Evolutionary conservation across 2,329 filamentous ascomycete genomes (phyloP), one percentile per base, ranked within the genome.

Genomic region (Neonectria sp.): DNA sequence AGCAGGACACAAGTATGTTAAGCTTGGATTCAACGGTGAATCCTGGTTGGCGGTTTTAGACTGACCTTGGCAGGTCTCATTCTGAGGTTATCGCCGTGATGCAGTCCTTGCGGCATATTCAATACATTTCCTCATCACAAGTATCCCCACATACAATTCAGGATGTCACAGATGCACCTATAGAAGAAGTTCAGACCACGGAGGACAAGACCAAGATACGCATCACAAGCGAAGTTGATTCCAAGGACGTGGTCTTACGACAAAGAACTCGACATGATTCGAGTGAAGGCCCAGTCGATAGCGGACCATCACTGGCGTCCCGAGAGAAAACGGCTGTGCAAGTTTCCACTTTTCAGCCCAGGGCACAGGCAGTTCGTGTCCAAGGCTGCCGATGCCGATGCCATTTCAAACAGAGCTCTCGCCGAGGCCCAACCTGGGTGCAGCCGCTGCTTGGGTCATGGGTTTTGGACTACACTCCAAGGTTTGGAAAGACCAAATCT

Each of bases 381-480:
- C 3, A 0, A n/a, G 3, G 9, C 0, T 70, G 70, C 3, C 25
- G 43, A 15, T 72, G 70, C 9, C 45, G n/a, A 25, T 71, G 70
- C 4, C 70, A 69, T 7, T 43, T 6, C 9, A 58, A 2, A 1
- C 12, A 4, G 5, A 11, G 2, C 9, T 8, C 53, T 0, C n/a
- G 21, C 0, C 21, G 40, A 15, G 21, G 46, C 9, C 29, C 56
- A 4, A 13, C n/a, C 3, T 69, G 68, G 68, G 7, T 35, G 11
- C 7, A 1, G 1, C 27, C 43, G 2, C 4, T 72, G 0, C 0
- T 72, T 0, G 63, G 21, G 7, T 71, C 70, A 4, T 73, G 61
- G 60, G 2, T 62, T 0, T 4, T 57, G 0, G 13, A 27, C 17
- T 51, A 31, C 17, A 2, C 1, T 1, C 21, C 17, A 1, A 21